Percentiles rank a stretch among this genome's conserved stretches.
phyloP scores from a whole-genome alignment of 805 yeast genomes.

The Torulaspora indica region DNA sequence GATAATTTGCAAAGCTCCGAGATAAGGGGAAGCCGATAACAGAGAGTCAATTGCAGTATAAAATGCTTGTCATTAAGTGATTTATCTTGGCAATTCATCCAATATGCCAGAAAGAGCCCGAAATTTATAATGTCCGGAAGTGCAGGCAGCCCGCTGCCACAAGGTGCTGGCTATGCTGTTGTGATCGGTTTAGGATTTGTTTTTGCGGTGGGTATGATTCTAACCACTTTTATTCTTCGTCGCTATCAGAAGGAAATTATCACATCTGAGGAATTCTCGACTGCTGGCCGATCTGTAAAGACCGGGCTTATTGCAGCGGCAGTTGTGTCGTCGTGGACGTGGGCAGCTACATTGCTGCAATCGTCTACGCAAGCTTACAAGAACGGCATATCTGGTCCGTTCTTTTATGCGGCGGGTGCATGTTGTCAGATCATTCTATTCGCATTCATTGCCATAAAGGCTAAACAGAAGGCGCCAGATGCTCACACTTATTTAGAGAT shows the following conservation, averaged over 20 bases:
- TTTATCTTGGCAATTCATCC: too few relatives aligned
- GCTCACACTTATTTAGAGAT: conserved; percentile 91
- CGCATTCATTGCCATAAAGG: conserved; percentile 82
- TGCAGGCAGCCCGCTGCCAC: conserved; percentile 42
- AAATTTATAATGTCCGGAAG: background rate
- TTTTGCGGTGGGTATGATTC: conserved; percentile 74
- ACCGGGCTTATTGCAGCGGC: conserved; percentile 84
- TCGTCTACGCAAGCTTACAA: conserved; percentile 75
- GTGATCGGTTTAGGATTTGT: conserved; percentile 83
- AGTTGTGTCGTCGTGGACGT: conserved; percentile 91
- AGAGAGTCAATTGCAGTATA: too few relatives aligned
- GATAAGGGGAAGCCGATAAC: too few relatives aligned
- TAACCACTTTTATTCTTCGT: conserved; percentile 61
- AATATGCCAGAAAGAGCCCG: too few relatives aligned
- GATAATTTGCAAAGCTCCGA: too few relatives aligned
- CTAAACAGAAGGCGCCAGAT: conserved; percentile 83
- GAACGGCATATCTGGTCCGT: conserved; percentile 76
- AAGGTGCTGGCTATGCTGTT: conserved; percentile 83
- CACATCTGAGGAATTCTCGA: conserved; percentile 90
- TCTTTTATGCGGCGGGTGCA: conserved; percentile 88
- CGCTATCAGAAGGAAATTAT: conserved; percentile 81
- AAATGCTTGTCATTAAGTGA: too few relatives aligned
- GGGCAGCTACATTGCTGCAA: conserved; percentile 76
- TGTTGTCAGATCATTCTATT: conserved; percentile 82
- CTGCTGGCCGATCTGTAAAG: conserved; percentile 86